phyloP scores from a whole-genome alignment of 2,329 filamentous ascomycete genomes.

The Fusarium austroafricanum region DNA sequence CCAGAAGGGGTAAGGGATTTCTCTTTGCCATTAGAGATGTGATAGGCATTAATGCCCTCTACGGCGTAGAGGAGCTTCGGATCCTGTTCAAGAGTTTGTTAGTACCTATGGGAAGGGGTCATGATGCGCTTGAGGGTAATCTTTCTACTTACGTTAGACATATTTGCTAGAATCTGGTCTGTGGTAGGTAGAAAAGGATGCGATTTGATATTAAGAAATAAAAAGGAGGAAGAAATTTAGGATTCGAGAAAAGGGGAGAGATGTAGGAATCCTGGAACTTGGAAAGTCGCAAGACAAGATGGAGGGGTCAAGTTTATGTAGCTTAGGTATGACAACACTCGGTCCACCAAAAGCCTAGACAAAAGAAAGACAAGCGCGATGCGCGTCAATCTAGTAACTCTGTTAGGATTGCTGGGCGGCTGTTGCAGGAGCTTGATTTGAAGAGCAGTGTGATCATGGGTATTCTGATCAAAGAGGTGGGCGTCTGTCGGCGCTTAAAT shows the following conservation, averaged over 20 bases:
- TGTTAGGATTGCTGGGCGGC: slow-evolving; percentile 15
- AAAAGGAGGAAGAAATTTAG: slow-evolving; percentile 2
- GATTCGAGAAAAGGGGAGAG: slow-evolving; percentile 18
- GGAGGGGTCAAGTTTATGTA: slow-evolving; percentile 37
- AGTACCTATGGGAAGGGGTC: slow-evolving; percentile 12
- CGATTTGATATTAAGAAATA: neutral
- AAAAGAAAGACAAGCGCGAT: slow-evolving; percentile 41
- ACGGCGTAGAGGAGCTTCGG: slow-evolving; percentile 77
- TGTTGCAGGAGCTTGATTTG: slow-evolving; percentile 26
- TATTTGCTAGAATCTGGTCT: slow-evolving; percentile 22
- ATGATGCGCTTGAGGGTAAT: slow-evolving; percentile 22
- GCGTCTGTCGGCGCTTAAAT: slow-evolving; percentile 45
- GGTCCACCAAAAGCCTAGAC: slow-evolving; percentile 19
- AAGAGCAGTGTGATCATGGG: slow-evolving; percentile 20
- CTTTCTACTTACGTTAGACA: slow-evolving; percentile 48
- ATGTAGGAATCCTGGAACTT: slow-evolving; percentile 33
- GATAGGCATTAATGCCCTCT: slow-evolving; percentile 89
- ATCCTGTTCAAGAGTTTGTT: slow-evolving; percentile 54
- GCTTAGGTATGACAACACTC: slow-evolving; percentile 23
- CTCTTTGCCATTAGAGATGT: slow-evolving; percentile 89
- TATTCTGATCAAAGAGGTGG: slow-evolving; percentile 24
- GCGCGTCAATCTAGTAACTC: slow-evolving; percentile 27
- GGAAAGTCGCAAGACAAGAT: slow-evolving; percentile 32
- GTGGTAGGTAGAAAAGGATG: neutral
- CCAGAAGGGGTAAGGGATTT: slow-evolving; percentile 84